Evolutionary conservation across 345 rosid species (phyloP).

Genomic region (Euphorbia peplus): DNA sequence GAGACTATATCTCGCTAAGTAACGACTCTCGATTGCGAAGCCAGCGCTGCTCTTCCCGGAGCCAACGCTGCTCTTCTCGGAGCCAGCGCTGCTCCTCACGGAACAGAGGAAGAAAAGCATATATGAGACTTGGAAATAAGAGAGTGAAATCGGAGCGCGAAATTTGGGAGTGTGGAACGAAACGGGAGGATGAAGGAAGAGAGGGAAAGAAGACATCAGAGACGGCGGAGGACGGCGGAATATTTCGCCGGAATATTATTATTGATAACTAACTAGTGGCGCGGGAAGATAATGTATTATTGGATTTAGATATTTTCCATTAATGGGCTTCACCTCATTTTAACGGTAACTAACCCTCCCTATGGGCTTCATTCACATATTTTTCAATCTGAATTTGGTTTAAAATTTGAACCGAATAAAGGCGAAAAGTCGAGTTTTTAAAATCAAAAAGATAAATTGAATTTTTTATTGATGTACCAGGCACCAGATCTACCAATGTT

Average conservation of each 20-base stretch:
- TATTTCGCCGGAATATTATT: not conserved
- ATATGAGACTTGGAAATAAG: slow-evolving; percentile 31
- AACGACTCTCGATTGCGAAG: slow-evolving; percentile 68
- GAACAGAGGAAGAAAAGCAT: slow-evolving; percentile 39
- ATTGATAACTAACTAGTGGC: not conserved
- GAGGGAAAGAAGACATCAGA: too few relatives aligned
- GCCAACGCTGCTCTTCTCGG: slow-evolving; percentile 92
- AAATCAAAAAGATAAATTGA: too few relatives aligned
- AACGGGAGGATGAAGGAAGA: too few relatives aligned
- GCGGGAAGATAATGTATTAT: slow-evolving; percentile 13
- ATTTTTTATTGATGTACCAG: too few relatives aligned
- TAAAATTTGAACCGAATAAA: too few relatives aligned
- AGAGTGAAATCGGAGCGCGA: not conserved
- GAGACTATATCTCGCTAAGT: slow-evolving; percentile 47
- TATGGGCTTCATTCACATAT: too few relatives aligned
- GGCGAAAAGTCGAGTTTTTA: too few relatives aligned
- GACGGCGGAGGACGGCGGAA: not conserved
- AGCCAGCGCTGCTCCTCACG: slow-evolving; percentile 91
- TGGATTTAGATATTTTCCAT: not conserved
- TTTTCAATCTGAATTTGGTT: too few relatives aligned
- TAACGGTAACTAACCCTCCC: too few relatives aligned
- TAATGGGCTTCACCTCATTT: too few relatives aligned
- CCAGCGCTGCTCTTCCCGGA: slow-evolving; percentile 81
- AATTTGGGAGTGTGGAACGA: too few relatives aligned
- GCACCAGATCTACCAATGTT: too few relatives aligned